Percentiles rank a stretch among this genome's conserved stretches.
phyloP scores from a whole-genome alignment of 2,329 filamentous ascomycete species.

The Trichophyton equinum region DNA sequence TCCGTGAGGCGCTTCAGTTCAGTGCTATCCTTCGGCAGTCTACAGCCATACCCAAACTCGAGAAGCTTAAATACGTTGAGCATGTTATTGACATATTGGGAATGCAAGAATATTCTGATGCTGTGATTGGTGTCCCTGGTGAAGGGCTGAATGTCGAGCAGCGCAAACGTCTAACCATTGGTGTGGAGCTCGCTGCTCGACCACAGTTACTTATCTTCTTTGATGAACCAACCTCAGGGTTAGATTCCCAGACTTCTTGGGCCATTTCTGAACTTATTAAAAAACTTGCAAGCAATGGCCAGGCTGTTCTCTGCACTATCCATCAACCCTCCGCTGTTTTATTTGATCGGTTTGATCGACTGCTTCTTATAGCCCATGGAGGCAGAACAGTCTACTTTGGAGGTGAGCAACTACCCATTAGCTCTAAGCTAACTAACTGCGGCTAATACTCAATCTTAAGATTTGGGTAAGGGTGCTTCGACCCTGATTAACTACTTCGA shows the following conservation, averaged over 20 bases:
- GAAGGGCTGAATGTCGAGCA: conserved; percentile 60
- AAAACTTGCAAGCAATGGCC: conserved; percentile 79
- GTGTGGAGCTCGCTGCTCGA: conserved; percentile 86
- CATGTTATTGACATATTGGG: conserved; percentile 83
- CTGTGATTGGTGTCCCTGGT: conserved; percentile 78
- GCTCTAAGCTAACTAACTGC: not conserved
- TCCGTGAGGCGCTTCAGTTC: conserved; percentile 78
- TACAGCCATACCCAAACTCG: conserved; percentile 51
- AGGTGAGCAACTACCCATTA: conserved; percentile 26
- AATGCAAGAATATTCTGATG: conserved; percentile 82
- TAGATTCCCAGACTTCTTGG: conserved; percentile 89
- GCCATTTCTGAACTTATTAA: conserved; percentile 77
- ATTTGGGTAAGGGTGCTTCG: conserved; percentile 41
- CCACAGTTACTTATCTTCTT: conserved; percentile 80
- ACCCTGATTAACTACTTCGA: conserved; percentile 53
- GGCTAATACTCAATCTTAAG: not conserved
- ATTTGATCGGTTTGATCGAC: conserved; percentile 67
- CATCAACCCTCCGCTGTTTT: conserved; percentile 91
- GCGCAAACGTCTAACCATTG: conserved; percentile 75
- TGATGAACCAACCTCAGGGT: conserved; percentile 86
- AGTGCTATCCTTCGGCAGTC: conserved; percentile 77
- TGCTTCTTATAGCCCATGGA: conserved; percentile 52
- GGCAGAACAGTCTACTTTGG: conserved; percentile 59
- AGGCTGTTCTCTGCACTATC: conserved; percentile 92
- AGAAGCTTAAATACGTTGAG: conserved; percentile 78